Conservation (phyloP, 2,329 filamentous ascomycete genomes). For the Aspergillaceae sp. region DNA sequence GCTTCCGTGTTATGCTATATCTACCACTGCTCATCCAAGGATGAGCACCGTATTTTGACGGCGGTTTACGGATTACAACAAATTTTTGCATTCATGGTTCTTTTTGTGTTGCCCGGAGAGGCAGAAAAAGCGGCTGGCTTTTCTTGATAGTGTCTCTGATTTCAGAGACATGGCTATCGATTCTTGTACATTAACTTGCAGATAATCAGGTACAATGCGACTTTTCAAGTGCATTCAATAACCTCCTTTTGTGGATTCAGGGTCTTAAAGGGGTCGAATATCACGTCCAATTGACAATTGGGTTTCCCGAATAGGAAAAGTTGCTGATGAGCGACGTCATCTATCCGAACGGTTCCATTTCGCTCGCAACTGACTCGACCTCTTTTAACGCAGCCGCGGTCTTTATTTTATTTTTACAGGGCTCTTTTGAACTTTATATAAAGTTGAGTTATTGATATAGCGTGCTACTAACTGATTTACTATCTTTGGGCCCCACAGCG, state of each 20-base stretch:
- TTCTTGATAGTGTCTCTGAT: conserved; percentile 4
- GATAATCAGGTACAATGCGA: conserved; percentile 24
- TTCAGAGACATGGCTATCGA: conserved; percentile 7
- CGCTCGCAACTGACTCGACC: too few species aligned
- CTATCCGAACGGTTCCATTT: too few species aligned
- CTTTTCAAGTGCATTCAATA: conserved; percentile 2
- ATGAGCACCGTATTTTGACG: conserved; percentile 22
- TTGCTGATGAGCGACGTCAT: too few species aligned
- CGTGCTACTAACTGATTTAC: too few species aligned
- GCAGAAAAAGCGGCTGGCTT: conserved; percentile 8
- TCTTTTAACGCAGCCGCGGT: too few species aligned
- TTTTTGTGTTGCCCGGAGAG: conserved; percentile 6
- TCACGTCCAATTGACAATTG: too few species aligned
- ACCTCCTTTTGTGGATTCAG: not conserved
- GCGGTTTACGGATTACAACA: conserved; percentile 16
- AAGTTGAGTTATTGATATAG: too few species aligned
- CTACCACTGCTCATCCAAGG: conserved; percentile 4
- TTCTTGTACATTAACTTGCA: conserved; percentile 29
- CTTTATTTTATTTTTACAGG: too few species aligned
- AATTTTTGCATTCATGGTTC: conserved; percentile 17
- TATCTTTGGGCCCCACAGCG: too few species aligned
- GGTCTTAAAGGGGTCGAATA: too few species aligned
- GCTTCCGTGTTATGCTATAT: conserved; percentile 18
- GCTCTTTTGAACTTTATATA: too few species aligned
- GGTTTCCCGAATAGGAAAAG: too few species aligned